phyloP scores from a whole-genome alignment of 1,284 basidiomycete species.

The Hemileia vastatrix region DNA sequence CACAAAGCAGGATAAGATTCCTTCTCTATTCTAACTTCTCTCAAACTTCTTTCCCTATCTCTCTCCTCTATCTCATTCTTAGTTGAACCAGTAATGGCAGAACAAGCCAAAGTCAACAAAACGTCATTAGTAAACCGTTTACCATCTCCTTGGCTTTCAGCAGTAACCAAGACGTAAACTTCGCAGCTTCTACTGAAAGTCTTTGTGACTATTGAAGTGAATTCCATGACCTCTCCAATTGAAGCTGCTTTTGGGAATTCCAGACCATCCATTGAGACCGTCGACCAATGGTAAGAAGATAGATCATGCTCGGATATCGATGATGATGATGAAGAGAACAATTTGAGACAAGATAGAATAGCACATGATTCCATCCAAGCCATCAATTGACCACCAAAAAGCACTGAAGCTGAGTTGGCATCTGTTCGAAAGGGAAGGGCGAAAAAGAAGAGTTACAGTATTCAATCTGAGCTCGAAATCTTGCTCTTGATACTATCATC shows the following conservation, averaged over 20 bases:
- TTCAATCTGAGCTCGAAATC: no score
- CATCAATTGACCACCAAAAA: no score
- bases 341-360: no score
- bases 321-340: no score
- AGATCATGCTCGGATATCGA: no score
- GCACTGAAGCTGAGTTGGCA: no score
- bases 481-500: no score
- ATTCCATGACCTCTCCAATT: conserved; percentile 25
- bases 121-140: conserved; percentile 33
- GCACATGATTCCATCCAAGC: no score
- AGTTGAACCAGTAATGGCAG: not conserved
- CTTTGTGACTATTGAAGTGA: conserved; percentile 30
- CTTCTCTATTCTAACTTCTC: not conserved
- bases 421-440: no score
- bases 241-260: conserved; percentile 25
- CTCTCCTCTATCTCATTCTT: conserved; percentile 4
- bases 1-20: no score
- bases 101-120: conserved; percentile 30
- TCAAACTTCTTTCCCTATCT: not conserved
- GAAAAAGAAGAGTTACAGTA: no score
- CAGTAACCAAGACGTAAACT: conserved; percentile 33
- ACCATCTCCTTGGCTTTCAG: conserved; percentile 27
- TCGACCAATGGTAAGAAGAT: no score
- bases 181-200: conserved; percentile 32
- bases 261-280: conserved; percentile 33